These are phyloP conservation scores for Aspergillus nanangensis DNA, from an alignment of 495 filamentous ascomycete genomes.

Conservation along the genomic window DNA sequence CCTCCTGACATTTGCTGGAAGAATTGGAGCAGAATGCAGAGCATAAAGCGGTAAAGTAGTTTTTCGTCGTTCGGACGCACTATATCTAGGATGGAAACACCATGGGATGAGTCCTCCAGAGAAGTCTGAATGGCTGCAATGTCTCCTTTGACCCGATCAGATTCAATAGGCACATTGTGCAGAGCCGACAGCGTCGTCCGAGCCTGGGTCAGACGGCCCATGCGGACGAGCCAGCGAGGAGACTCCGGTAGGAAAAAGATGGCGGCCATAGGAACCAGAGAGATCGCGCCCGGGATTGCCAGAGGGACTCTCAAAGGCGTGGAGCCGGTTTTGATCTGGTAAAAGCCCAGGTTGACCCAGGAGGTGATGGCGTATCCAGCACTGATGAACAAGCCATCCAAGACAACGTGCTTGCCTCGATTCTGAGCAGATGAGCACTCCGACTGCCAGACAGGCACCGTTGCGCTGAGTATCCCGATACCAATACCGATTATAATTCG, in stretches of 20 bases:
- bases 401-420: conserved; percentile 28
- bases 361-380: conserved; percentile 33
- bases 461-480: conserved; percentile 35
- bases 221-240: conserved; percentile 18
- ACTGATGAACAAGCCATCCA: conserved; percentile 46
- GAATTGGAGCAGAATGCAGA: conserved; percentile 30
- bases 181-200: conserved; percentile 21
- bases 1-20: conserved; percentile 23
- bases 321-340: conserved; percentile 25
- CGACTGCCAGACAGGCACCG: conserved; percentile 43
- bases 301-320: conserved; percentile 42
- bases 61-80: conserved; percentile 13
- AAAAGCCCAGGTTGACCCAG: conserved; percentile 38
- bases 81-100: conserved; percentile 11
- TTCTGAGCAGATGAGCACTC: conserved; percentile 30
- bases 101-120: conserved; percentile 19
- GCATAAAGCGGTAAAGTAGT: conserved; percentile 14
- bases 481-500: conserved; percentile 44
- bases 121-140: conserved; percentile 27
- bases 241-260: conserved; percentile 46
- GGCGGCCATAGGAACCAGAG: conserved; percentile 21
- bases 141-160: conserved; percentile 18
- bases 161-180: conserved; percentile 13
- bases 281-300: conserved; percentile 39
- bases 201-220: conserved; percentile 6